Conservation (phyloP, 176 grass and related monocot genomes). For the Zoysia pacifica region DNA sequence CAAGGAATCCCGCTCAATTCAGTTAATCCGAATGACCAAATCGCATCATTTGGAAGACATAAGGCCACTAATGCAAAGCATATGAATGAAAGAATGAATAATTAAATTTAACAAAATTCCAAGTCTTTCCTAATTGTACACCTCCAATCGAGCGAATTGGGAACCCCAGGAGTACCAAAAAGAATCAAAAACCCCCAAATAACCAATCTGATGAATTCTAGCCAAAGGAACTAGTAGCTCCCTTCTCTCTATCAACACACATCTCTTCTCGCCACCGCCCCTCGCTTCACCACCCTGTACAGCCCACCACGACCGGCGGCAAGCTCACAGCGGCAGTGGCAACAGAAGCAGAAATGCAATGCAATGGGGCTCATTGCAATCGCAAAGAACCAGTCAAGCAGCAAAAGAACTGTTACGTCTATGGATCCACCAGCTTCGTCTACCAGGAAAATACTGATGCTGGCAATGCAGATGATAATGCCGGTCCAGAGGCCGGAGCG, state of each 20-base stretch:
- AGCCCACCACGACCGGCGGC: constrained; percentile 7
- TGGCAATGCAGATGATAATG: constrained; percentile 37
- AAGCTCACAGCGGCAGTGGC: constrained; percentile 24
- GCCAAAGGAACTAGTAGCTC: constrained; percentile 36
- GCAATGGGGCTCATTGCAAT: constrained; percentile 16
- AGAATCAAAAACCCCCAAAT: constrained; percentile 45
- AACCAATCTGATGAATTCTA: constrained; percentile 53
- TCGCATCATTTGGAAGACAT: not conserved
- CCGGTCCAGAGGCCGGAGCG: constrained; percentile 30
- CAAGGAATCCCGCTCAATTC: not conserved
- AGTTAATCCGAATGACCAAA: not conserved
- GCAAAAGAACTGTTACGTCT: constrained; percentile 32
- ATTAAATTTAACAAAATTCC: constrained; percentile 37
- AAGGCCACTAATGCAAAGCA: not conserved
- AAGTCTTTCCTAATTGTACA: constrained; percentile 49
- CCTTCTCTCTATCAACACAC: constrained; percentile 31
- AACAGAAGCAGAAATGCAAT: constrained; percentile 14
- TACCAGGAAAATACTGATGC: constrained; percentile 52
- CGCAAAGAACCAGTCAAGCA: constrained; percentile 32
- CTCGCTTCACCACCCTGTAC: constrained; percentile 43
- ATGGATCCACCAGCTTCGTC: constrained; percentile 1
- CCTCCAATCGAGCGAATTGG: constrained; percentile 31
- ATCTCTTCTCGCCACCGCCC: not conserved
- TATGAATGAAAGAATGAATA: constrained; percentile 55
- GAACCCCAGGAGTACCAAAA: constrained; percentile 36